Conservation (phyloP, 768 basidiomycete genomes). For the Leccinum rimulosum region DNA sequence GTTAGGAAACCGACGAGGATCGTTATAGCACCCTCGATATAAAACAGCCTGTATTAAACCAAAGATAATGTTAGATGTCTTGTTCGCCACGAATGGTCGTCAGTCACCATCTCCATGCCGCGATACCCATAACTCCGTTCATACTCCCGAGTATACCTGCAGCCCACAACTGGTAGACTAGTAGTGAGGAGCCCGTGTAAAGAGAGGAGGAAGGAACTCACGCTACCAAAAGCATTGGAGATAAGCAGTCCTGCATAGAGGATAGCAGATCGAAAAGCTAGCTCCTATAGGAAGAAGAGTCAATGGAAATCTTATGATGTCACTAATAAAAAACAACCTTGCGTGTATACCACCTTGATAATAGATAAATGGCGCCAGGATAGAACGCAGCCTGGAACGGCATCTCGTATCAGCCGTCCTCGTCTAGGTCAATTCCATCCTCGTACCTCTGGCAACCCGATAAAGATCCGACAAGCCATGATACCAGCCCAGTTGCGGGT, state of each 20-base stretch:
- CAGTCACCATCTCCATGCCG: conserved; percentile 67
- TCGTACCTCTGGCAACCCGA: conserved; percentile 57
- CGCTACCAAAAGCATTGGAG: conserved; percentile 66
- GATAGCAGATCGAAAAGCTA: conserved; percentile 62
- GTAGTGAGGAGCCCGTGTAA: background rate
- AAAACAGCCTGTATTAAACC: conserved; percentile 50
- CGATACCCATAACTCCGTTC: conserved; percentile 64
- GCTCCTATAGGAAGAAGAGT: conserved; percentile 40
- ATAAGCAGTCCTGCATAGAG: conserved; percentile 59
- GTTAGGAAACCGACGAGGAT: conserved; percentile 54
- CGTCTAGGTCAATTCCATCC: no score
- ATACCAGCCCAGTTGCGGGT: conserved; percentile 49
- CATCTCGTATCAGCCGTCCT: background rate
- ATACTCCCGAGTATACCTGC: conserved; percentile 71
- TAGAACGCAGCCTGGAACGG: conserved; percentile 54
- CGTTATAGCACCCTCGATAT: conserved; percentile 69
- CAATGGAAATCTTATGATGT: background rate
- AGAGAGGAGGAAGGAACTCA: conserved; percentile 29
- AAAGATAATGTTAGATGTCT: background rate
- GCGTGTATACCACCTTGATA: conserved; percentile 57
- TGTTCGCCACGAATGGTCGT: background rate
- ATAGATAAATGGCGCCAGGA: conserved; percentile 49
- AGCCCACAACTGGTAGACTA: conserved; percentile 51
- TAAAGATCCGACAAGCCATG: conserved; percentile 54
- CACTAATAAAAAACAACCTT: conserved; percentile 15